phyloP scores from a whole-genome alignment of 495 filamentous ascomycete genomes.

The Terfezia boudieri region DNA sequence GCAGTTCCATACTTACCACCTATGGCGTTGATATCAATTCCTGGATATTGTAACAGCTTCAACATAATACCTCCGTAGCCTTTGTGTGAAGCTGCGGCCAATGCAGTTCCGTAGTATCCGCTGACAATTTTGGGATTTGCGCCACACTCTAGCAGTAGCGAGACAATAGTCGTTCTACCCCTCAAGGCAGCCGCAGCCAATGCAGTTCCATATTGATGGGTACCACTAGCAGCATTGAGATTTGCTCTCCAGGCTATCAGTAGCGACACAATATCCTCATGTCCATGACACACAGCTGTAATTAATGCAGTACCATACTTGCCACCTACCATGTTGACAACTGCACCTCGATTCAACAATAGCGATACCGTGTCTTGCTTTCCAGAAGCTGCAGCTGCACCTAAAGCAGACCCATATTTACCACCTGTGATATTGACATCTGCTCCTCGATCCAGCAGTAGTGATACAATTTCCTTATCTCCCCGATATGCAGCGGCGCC shows the following conservation, averaged over 20 bases:
- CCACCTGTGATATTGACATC: conserved; percentile 12
- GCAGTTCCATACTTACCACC: conserved; percentile 8
- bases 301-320: conserved; percentile 9
- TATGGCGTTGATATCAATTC: conserved; percentile 13
- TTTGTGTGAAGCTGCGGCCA: too few relatives aligned
- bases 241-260: conserved; percentile 13
- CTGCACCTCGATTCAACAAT: conserved; percentile 10
- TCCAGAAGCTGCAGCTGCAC: conserved; percentile 3
- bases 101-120: too few relatives aligned
- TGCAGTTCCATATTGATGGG: conserved; percentile 6
- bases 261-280: conserved; percentile 1
- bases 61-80: too few relatives aligned
- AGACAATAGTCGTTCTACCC: background rate
- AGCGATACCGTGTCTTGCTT: background rate
- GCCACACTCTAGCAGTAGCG: conserved; percentile 10
- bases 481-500: background rate
- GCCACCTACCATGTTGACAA: conserved; percentile 11
- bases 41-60: conserved; percentile 10
- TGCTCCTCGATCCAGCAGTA: background rate
- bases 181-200: conserved; percentile 8
- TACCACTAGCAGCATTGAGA: conserved; percentile 6
- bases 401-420: conserved; percentile 6
- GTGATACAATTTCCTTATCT: too few relatives aligned
- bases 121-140: conserved; percentile 7
- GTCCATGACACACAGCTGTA: conserved; percentile 2